Conservation (phyloP, 2,329 filamentous ascomycete genomes). For the Huntiella abstrusa region DNA sequence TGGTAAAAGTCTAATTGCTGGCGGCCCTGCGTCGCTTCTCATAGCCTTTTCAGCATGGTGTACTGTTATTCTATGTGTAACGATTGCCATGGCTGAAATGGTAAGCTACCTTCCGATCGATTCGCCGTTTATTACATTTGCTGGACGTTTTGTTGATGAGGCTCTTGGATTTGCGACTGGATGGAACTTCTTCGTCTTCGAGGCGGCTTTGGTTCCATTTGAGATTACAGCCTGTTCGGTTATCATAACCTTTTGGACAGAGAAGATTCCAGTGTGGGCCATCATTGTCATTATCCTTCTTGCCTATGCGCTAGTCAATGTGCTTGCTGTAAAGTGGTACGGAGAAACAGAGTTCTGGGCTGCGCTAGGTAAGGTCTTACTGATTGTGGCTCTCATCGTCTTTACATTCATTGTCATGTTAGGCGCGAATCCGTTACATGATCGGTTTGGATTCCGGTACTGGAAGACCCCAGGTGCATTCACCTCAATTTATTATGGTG, state of each 20-base stretch:
- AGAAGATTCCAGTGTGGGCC: constrained; percentile 37
- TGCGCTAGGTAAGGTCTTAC: constrained; percentile 50
- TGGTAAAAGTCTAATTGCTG: constrained; percentile 36
- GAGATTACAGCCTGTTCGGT: constrained; percentile 47
- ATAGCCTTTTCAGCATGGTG: constrained; percentile 43
- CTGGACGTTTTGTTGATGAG: constrained; percentile 56
- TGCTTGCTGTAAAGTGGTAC: constrained; percentile 56
- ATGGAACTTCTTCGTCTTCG: constrained; percentile 58
- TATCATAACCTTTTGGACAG: constrained; percentile 44
- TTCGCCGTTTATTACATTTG: constrained; percentile 61
- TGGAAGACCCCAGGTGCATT: constrained; percentile 54
- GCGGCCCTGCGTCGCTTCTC: constrained; percentile 39
- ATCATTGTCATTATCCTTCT: constrained; percentile 37
- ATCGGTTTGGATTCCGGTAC: constrained; percentile 52
- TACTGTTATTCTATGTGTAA: constrained; percentile 40
- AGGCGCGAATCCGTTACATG: constrained; percentile 56
- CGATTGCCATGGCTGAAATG: constrained; percentile 52
- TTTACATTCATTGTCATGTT: constrained; percentile 74
- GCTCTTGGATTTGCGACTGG: constrained; percentile 55
- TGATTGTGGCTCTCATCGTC: constrained; percentile 50
- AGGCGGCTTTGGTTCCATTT: constrained; percentile 48
- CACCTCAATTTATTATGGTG: constrained; percentile 42
- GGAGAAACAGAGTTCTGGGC: constrained; percentile 63
- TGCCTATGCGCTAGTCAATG: constrained; percentile 39
- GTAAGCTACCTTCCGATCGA: constrained; percentile 60